A percentile compares a stretch with the other conserved stretches of the same genome.
Evolutionary conservation across 805 yeast genomes (phyloP).

Genomic region (Pichia paraexigua): DNA sequence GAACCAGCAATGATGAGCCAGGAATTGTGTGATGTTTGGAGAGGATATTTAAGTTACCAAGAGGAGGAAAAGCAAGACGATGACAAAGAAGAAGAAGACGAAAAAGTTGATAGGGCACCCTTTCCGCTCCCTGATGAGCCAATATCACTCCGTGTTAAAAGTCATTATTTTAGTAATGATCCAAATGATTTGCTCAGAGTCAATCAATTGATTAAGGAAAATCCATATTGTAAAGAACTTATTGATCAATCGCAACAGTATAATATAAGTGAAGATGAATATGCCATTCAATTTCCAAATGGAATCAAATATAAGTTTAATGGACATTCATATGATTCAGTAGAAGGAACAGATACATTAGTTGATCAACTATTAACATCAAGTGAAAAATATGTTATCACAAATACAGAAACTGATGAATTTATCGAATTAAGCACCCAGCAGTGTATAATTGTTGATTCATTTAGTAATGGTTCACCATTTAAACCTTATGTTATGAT

Average conservation of each 20-base stretch:
- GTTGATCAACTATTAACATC: conserved; percentile 27
- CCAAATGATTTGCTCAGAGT: background rate
- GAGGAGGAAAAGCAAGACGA: background rate
- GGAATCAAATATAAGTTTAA: conserved; percentile 5
- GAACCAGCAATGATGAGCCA: background rate
- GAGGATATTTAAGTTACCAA: background rate
- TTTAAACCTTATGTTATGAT: conserved; percentile 32
- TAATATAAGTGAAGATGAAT: background rate
- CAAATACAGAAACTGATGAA: conserved; percentile 12
- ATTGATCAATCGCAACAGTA: background rate
- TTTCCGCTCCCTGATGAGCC: background rate
- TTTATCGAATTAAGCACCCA: conserved; percentile 26
- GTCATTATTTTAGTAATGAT: background rate
- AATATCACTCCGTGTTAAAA: background rate
- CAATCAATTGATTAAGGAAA: background rate
- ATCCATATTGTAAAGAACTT: background rate
- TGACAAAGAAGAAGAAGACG: background rate
- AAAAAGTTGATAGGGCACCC: background rate
- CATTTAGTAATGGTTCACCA: conserved; percentile 15
- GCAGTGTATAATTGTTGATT: conserved; percentile 36
- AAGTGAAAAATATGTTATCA: conserved; percentile 19
- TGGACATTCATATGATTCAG: conserved; percentile 13
- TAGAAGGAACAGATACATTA: conserved; percentile 13
- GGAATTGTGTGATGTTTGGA: background rate
- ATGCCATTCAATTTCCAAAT: background rate